These are phyloP conservation scores for Suhomyces anneliseae DNA, from an alignment of 1,139 yeast genomes.

Conservation along the genomic window DNA sequence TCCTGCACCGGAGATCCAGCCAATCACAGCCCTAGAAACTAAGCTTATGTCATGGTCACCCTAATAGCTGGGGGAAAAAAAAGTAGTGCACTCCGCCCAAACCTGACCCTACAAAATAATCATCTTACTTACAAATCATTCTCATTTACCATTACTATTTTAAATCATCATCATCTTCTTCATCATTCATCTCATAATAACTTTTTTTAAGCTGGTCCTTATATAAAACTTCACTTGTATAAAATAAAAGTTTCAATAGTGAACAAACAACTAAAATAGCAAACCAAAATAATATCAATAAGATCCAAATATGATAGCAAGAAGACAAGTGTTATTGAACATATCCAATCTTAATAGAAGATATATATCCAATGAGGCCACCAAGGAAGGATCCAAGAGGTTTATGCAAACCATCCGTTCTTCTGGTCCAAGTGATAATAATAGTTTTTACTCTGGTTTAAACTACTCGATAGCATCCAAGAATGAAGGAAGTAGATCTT, in stretches of 20 bases:
- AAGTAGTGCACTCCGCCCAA: too few species aligned
- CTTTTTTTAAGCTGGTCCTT: not conserved
- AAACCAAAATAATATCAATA: not conserved
- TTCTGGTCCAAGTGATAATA: constrained; percentile 11
- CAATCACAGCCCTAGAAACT: constrained; percentile 3
- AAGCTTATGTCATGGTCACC: constrained; percentile 4
- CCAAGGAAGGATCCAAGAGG: constrained; percentile 32
- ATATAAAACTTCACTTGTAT: not conserved
- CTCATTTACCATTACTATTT: too few species aligned
- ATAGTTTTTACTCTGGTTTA: constrained; percentile 30
- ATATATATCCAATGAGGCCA: constrained; percentile 26
- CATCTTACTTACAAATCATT: too few species aligned
- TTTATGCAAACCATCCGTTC: constrained; percentile 43
- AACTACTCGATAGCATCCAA: constrained; percentile 19
- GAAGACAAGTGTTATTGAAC: constrained; percentile 16
- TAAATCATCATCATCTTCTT: too few species aligned
- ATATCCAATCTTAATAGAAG: constrained; percentile 17
- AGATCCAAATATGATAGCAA: constrained; percentile 13
- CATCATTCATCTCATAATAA: too few species aligned
- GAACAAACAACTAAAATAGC: not conserved
- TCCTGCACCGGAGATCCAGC: not conserved
- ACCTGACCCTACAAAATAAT: too few species aligned
- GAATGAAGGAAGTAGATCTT: constrained; percentile 9
- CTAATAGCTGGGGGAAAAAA: constrained; percentile 8
- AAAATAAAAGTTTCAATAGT: not conserved